Evolutionary conservation across 768 basidiomycete genomes (phyloP), one percentile per base, ranked within the genome.

Genomic region (Auricularia auricula-judae): DNA sequence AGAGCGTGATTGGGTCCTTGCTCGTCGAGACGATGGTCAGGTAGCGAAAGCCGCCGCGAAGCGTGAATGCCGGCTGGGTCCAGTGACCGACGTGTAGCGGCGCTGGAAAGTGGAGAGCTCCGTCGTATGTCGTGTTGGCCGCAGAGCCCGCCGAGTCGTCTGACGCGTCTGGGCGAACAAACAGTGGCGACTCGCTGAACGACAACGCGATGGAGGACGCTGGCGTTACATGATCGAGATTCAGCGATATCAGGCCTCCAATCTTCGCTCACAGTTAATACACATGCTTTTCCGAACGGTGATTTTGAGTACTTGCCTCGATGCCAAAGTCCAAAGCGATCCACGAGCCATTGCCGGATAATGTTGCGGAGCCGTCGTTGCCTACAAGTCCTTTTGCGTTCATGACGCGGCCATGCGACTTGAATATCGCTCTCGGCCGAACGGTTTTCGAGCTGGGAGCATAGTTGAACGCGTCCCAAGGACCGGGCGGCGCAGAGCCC

Each of bases 111-210:
- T 67, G 67, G 2, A 84, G 74, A 3, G 82, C 78, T 4, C 74
- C 74, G 62, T 79, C 78, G 34, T 82, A 81, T 47, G 75, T 79
- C 7, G 76, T 79, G 4, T 82, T 82, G 7, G 69, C 29, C 3
- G 66, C 63, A 3, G 71, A 7, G 34, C 61, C 67, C 62, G 76
- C 76, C 10, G 77, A 77, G 68, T 84, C 83, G 66, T 84, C 84
- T 0, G 83, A 83, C 0, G 78, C 77, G 1, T 73, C 72, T 2
- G 83, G 80, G 18, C 80, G 76, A 34, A 85, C 83, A 74, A 84
- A 84, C 42, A 74, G 61, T 0, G 84, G 80, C 0, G 84, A 85
- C 66, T 86, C 84, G 1, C 82, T 83, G 75, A 84, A 86, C 0
- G 83, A 79, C 35, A 86, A 77, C 0, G 14, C 14, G 4, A 59